Base-by-base conservation (phyloP, 305 asterid species). In the Plantago coronopus region DNA sequence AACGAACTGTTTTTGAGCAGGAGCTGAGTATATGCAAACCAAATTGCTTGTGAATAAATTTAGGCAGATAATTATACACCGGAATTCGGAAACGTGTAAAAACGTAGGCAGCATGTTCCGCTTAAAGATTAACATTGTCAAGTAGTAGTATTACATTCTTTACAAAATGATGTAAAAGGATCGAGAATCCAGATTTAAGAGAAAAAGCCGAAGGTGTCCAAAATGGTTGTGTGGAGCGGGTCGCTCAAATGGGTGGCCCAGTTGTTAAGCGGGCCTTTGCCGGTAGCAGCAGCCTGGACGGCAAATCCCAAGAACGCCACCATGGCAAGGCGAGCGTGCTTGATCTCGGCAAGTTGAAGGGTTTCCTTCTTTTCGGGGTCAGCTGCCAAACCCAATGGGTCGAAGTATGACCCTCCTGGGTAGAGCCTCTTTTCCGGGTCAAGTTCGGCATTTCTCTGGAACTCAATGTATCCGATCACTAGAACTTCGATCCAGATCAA, bases 291-390 rank as follows among this genome's bases (percentile, higher is more conserved):
- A 3, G 98, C 98, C 70, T 91, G 98, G 40, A 84, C 95, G 0
- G 95, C 96, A 23, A 91, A 91, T 18, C 98, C 98, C 58, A 91
- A 71, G 79, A 86, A 88, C 3, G 44, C 98, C 63, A 91, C 94
- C 98, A 91, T 91, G 25, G 98, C 98, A 0, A 91, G 95, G n/a
- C 98, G 94, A 17, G 98, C 97, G 61, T 91, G 98, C 80, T 91
- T 91, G 81, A 91, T 88, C 78, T 91, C 98, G 1, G 98, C 98
- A 9, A 91, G 83, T 66, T 91, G 98, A 49, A 91, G 98, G 0
- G 34, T 50, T 14, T 69, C 93, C 75, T 80, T 91, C 83, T 86
- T 91, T 59, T 86, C 96, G 0, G 98, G 98, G 79, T 91, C 98
- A 11, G 96, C 74, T 0, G 98, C 98, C 59, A 91, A 62, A 1